phyloP scores from a whole-genome alignment of 768 basidiomycete genomes.

The button mushroom (Agaricus bisporus) region DNA sequence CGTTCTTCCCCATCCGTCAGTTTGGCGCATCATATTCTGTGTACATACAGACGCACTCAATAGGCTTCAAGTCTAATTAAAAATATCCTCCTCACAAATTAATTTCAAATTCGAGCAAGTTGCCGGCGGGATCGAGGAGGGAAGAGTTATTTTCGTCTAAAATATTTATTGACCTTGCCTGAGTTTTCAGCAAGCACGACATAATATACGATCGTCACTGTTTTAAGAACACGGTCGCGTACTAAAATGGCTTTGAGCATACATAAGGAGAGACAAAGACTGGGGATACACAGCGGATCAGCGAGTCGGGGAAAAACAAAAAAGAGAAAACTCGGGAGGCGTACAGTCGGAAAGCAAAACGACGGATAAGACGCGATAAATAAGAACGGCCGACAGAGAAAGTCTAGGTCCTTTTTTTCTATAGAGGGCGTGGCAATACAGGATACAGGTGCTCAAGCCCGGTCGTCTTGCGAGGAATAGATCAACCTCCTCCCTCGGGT shows the following conservation, averaged over 20 bases:
- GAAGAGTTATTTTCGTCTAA: slow-evolving; percentile 3
- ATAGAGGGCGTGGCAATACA: neutral
- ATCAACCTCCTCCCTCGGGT: slow-evolving; percentile 8
- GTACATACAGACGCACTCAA: neutral
- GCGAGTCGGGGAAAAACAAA: neutral
- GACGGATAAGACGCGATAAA: slow-evolving; percentile 6
- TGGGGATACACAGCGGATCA: slow-evolving; percentile 3
- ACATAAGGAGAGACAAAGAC: neutral
- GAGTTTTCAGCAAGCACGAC: neutral
- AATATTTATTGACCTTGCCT: neutral
- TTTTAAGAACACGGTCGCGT: neutral
- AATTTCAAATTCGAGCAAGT: neutral
- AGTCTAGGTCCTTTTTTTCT: slow-evolving; percentile 3
- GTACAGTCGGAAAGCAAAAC: neutral
- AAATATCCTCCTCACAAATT: slow-evolving; percentile 1
- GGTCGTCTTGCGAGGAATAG: neutral
- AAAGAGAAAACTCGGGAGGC: neutral
- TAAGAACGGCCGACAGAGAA: neutral
- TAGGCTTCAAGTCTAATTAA: slow-evolving; percentile 1
- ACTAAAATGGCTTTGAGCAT: slow-evolving; percentile 6
- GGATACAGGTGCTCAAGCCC: neutral
- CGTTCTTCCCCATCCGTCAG: neutral
- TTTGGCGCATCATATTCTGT: neutral
- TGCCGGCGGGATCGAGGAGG: slow-evolving; percentile 3
- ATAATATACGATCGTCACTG: slow-evolving; percentile 1